A percentile compares a stretch with the other conserved stretches of the same genome.
Evolutionary conservation across 176 grass and related monocot species (phyloP).

Genomic region (Cenchrus purpureus): DNA sequence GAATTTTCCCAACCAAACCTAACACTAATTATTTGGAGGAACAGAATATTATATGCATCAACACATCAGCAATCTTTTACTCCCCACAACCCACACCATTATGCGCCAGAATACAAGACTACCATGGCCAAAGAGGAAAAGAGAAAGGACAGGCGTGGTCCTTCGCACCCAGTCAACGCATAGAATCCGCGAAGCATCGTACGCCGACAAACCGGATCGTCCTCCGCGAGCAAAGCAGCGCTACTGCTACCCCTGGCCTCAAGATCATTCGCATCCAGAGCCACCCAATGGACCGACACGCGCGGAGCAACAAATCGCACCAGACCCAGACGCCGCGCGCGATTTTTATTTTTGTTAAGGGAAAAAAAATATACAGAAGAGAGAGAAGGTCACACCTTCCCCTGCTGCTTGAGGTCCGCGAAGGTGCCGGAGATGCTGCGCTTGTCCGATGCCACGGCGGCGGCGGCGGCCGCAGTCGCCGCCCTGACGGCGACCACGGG

Average conservation of each 20-base stretch:
- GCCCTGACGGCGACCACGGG: conserved; percentile 34
- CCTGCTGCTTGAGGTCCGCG: conserved; percentile 68
- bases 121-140: background rate
- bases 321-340: background rate
- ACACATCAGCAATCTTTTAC: too few species aligned
- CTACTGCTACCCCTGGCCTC: background rate
- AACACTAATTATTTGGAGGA: background rate
- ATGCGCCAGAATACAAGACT: background rate
- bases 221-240: background rate
- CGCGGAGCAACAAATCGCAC: background rate
- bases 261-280: too few species aligned
- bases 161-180: background rate
- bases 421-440: conserved; percentile 73
- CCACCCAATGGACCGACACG: too few species aligned
- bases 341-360: background rate
- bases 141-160: too few species aligned
- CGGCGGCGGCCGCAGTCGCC: background rate
- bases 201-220: background rate
- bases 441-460: conserved; percentile 32
- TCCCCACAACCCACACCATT: background rate
- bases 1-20: background rate
- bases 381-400: conserved; percentile 45
- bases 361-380: background rate
- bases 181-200: background rate
- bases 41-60: background rate